These are phyloP conservation scores for Penicillium psychrosexuale DNA, from an alignment of 2,329 filamentous ascomycete genomes.

Conservation along the genomic window DNA sequence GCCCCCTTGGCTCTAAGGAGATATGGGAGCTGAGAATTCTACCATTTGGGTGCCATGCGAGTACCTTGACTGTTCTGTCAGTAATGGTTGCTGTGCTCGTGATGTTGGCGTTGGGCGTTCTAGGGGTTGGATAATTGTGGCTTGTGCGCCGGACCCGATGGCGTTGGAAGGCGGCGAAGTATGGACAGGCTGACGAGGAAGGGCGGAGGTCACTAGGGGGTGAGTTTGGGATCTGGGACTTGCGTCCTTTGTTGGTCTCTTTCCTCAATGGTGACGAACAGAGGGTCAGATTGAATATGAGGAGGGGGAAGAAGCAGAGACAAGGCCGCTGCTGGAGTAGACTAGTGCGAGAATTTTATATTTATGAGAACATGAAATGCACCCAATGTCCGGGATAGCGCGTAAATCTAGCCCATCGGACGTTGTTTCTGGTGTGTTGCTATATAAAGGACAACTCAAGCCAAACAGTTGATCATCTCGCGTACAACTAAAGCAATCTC, in stretches of 20 bases:
- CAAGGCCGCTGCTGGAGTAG: slow-evolving; percentile 27
- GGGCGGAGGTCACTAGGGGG: neutral
- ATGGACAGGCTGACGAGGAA: slow-evolving; percentile 4
- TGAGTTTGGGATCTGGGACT: neutral
- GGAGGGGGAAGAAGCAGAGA: slow-evolving; percentile 17
- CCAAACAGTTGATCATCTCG: slow-evolving; percentile 15
- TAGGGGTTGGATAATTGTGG: slow-evolving; percentile 19
- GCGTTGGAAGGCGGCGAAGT: slow-evolving; percentile 13
- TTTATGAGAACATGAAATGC: neutral
- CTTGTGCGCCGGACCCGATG: slow-evolving; percentile 10
- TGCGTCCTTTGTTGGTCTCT: neutral
- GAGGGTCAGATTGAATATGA: neutral
- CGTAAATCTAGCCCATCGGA: neutral
- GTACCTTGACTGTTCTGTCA: slow-evolving; percentile 40
- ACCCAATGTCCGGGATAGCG: neutral
- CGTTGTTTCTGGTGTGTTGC: neutral
- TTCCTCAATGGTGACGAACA: neutral
- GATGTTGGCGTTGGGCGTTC: slow-evolving; percentile 25
- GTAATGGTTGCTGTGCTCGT: slow-evolving; percentile 31
- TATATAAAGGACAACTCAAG: neutral
- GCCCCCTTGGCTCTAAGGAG: slow-evolving; percentile 40
- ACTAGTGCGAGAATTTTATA: neutral
- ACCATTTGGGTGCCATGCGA: slow-evolving; percentile 42
- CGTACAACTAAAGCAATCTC: slow-evolving; percentile 33
- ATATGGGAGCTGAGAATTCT: slow-evolving; percentile 42